A percentile compares a stretch with the other conserved stretches of the same genome.
These are phyloP conservation scores for Acanthamoeba royreba DNA, from an alignment of 208 protist species.

Conservation along the genomic window DNA sequence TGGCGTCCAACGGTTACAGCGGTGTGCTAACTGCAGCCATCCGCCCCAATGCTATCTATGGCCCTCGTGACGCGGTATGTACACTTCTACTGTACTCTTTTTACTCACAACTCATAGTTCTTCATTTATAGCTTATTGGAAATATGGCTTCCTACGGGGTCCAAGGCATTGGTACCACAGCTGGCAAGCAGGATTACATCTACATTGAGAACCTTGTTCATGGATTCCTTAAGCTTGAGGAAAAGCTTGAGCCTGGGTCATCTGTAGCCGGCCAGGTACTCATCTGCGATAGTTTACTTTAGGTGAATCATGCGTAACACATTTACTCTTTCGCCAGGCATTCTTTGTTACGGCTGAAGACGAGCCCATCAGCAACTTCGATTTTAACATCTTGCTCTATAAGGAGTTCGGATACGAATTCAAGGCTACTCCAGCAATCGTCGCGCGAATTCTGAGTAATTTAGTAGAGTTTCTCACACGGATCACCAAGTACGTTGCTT, in stretches of 20 bases:
- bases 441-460: not conserved
- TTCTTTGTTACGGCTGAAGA: not conserved
- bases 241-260: not conserved
- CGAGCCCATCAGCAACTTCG: not conserved
- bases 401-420: not conserved
- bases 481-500: not conserved
- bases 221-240: not conserved
- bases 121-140: not conserved
- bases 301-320: too few relatives aligned
- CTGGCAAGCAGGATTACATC: not conserved
- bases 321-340: not conserved
- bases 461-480: not conserved
- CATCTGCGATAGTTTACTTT: not conserved
- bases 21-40: not conserved
- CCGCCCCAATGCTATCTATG: not conserved
- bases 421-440: not conserved
- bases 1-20: not conserved
- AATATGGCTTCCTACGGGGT: not conserved
- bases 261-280: not conserved
- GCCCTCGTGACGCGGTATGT: not conserved
- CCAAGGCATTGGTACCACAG: not conserved
- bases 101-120: too few relatives aligned
- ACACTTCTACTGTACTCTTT: too few relatives aligned
- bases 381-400: not conserved
- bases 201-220: constrained; percentile 10